phyloP scores from a whole-genome alignment of 1,284 basidiomycete species.

The Taiwanofungus camphoratus region DNA sequence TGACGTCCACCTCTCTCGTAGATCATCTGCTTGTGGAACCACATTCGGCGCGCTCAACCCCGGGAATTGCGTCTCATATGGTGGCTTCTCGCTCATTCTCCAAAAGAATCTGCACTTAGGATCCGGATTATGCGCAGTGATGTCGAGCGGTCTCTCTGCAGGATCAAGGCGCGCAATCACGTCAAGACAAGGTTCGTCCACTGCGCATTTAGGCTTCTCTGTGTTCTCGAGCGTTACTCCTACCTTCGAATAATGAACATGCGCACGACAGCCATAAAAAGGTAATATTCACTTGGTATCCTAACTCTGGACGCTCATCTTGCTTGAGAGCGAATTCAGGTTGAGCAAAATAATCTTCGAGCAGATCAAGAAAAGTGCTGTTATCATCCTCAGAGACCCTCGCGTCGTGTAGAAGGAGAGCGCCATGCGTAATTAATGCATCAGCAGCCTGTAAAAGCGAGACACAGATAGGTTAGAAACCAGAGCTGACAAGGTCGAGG shows the following conservation, averaged over 20 bases:
- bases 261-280: neutral
- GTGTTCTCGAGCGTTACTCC: slow-evolving; percentile 91
- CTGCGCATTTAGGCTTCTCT: slow-evolving; percentile 85
- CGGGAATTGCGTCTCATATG: slow-evolving; percentile 74
- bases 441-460: slow-evolving; percentile 59
- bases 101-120: slow-evolving; percentile 94
- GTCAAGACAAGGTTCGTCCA: slow-evolving; percentile 66
- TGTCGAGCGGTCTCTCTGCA: slow-evolving; percentile 77
- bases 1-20: slow-evolving; percentile 58
- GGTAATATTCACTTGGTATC: slow-evolving; percentile 43
- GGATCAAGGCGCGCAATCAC: slow-evolving; percentile 71
- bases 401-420: slow-evolving; percentile 77
- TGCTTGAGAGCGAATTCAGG: slow-evolving; percentile 51
- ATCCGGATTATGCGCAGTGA: slow-evolving; percentile 72
- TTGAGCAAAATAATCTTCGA: slow-evolving; percentile 87
- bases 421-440: slow-evolving; percentile 77
- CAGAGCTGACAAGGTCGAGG: neutral
- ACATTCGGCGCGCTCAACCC: slow-evolving; percentile 76
- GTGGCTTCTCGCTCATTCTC: slow-evolving; percentile 74
- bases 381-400: slow-evolving; percentile 83
- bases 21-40: slow-evolving; percentile 52
- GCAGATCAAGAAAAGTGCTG: slow-evolving; percentile 69
- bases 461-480: too few species aligned
- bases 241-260: slow-evolving; percentile 29
- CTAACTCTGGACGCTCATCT: slow-evolving; percentile 78